Base-by-base conservation (phyloP, 139 green algal species). In the Chlorella sp. region DNA sequence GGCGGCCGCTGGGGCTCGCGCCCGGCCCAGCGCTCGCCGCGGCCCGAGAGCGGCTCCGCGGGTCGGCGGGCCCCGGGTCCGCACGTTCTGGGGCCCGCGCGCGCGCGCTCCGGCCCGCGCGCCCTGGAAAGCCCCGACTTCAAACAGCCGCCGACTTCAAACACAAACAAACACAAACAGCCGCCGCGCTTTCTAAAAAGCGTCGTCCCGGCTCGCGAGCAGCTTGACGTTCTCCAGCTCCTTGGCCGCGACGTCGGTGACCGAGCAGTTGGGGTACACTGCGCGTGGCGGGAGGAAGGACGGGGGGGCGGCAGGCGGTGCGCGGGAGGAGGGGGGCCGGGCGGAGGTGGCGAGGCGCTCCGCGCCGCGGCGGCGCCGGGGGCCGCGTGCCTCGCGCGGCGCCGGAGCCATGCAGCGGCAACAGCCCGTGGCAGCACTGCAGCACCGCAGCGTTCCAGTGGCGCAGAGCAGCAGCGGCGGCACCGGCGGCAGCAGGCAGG, bases 171-270 rank as follows among this genome's bases (percentile, higher is more conserved):
- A n/a, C n/a, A n/a, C n/a, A n/a, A n/a, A n/a, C n/a, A n/a, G n/a
- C n/a, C n/a, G n/a, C n/a, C n/a, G n/a, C n/a, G n/a, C n/a, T n/a
- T n/a, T n/a, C n/a, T n/a, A n/a, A 36, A 67, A 67, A 5, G 36
- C 35, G 9, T 17, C 60, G 27, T 84, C 71, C 43, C 64, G 38
- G 41, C 36, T 66, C 38, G 5, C 36, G 21, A 67, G 48, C 43
- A 73, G 8, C 29, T 35, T 69, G 55, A 90, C 84, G 31, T 66
- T 86, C 40, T 90, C 82, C 51, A 94, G 80, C 78, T 94, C 87
- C 43, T 81, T 87, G 19, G 79, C 86, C 0, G 83, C 90, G 11
- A 94, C 87, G 41, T 93, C 90, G 8, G 81, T 87, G 11, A 91
- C 60, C 4, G 66, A 58, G 43, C 70, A 42, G 42, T 70, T 35